Evolutionary conservation across 129 eudicot species (phyloP).

Genomic region (Flaveria ramosissima): DNA sequence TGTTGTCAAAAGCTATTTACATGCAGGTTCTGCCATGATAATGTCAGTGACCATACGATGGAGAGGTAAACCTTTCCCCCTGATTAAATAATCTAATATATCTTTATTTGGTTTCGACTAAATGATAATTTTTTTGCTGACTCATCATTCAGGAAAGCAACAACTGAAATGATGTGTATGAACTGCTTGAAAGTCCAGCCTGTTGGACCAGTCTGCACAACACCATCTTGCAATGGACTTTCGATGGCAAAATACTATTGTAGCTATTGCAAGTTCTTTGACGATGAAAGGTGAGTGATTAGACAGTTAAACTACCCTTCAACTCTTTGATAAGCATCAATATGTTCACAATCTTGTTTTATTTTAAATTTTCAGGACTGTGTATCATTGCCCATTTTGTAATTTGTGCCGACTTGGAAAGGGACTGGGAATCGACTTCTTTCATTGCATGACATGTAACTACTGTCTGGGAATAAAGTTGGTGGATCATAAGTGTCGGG

Average conservation of each 20-base stretch:
- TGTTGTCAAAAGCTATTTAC: slow-evolving; percentile 88
- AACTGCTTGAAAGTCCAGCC: slow-evolving; percentile 80
- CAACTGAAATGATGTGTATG: slow-evolving; percentile 99
- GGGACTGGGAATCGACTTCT: slow-evolving; percentile 91
- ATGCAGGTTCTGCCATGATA: slow-evolving; percentile 99
- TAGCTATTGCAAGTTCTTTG: slow-evolving; percentile 92
- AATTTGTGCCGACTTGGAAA: slow-evolving; percentile 92
- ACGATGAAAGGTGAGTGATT: slow-evolving; percentile 75
- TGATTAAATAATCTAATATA: background rate
- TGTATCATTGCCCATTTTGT: slow-evolving; percentile 97
- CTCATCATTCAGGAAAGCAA: slow-evolving; percentile 77
- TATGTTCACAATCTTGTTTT: background rate
- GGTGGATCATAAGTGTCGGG: slow-evolving; percentile 94
- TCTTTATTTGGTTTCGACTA: background rate
- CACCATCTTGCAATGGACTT: slow-evolving; percentile 91
- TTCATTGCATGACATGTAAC: slow-evolving; percentile 99
- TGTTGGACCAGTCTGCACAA: slow-evolving; percentile 78
- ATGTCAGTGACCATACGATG: slow-evolving; percentile 99
- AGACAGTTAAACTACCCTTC: background rate
- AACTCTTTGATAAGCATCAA: slow-evolving; percentile 18
- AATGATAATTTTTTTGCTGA: slow-evolving; percentile 6
- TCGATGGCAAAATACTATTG: slow-evolving; percentile 93
- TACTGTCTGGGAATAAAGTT: slow-evolving; percentile 77
- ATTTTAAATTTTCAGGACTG: slow-evolving; percentile 54
- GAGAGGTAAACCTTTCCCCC: slow-evolving; percentile 58